Conservation (phyloP, 108 stramenopile species). For the Skeletonema grethae region DNA sequence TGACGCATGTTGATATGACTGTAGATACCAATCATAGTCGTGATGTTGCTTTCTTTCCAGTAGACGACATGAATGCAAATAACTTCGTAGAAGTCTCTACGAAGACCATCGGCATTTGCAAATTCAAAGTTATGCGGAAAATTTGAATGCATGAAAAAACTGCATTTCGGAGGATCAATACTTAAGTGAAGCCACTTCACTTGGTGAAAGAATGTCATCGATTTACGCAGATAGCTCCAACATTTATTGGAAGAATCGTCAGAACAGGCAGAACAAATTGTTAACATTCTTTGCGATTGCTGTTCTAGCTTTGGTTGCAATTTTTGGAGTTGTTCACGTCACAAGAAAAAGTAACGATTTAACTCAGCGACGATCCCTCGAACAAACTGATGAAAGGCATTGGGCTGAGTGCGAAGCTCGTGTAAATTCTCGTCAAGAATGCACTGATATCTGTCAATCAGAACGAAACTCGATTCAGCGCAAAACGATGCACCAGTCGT, state of each 20-base stretch:
- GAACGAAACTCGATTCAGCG: slow-evolving; percentile 49
- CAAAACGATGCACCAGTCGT: slow-evolving; percentile 47
- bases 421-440: slow-evolving; percentile 41
- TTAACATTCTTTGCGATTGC: slow-evolving; percentile 2
- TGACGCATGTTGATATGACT: slow-evolving; percentile 52
- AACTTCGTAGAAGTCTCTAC: slow-evolving; percentile 21
- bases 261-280: slow-evolving; percentile 26
- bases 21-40: slow-evolving; percentile 6
- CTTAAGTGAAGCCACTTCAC: no score
- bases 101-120: background rate
- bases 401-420: slow-evolving; percentile 42
- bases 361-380: slow-evolving; percentile 16
- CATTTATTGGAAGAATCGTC: slow-evolving; percentile 38
- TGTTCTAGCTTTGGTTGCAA: background rate
- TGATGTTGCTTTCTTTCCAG: slow-evolving; percentile 33
- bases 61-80: slow-evolving; percentile 10
- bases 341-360: slow-evolving; percentile 2
- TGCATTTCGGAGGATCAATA: background rate
- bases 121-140: background rate
- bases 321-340: slow-evolving; percentile 8
- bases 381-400: slow-evolving; percentile 25
- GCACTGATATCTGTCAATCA: slow-evolving; percentile 34
- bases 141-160: background rate
- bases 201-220: slow-evolving; percentile 18
- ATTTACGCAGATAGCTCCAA: slow-evolving; percentile 35